Percentiles rank a stretch among this genome's conserved stretches.
Evolutionary conservation across 805 yeast genomes (phyloP).

Genomic region (Torulaspora gathmanii): DNA sequence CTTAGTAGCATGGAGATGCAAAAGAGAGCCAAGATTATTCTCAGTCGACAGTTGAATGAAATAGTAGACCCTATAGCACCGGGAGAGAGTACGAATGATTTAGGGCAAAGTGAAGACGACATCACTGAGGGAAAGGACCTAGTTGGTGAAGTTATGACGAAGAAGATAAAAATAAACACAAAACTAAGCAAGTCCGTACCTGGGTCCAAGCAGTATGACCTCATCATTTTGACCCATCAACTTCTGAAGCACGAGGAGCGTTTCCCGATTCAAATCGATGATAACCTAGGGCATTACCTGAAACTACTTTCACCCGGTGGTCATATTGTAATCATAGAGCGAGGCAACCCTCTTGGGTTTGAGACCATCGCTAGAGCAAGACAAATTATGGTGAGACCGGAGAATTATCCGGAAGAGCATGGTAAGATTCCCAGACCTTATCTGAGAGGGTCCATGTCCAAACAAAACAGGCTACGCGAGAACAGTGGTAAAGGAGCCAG

Average conservation of each 20-base stretch:
- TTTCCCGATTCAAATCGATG: conserved; percentile 73
- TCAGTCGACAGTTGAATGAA: conserved; percentile 65
- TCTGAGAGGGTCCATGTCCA: conserved; percentile 44
- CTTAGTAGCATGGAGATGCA: conserved; percentile 72
- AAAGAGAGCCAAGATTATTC: conserved; percentile 67
- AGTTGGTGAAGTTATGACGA: conserved; percentile 53
- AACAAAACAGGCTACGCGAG: conserved; percentile 17
- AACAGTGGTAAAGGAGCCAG: neutral
- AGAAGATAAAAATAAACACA: conserved; percentile 50
- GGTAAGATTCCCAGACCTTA: conserved; percentile 71
- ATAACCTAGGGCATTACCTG: conserved; percentile 54
- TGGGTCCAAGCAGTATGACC: conserved; percentile 54
- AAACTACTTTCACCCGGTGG: conserved; percentile 72
- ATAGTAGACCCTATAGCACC: conserved; percentile 19
- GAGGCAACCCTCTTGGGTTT: conserved; percentile 87
- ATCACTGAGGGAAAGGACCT: conserved; percentile 34
- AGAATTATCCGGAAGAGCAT: conserved; percentile 47
- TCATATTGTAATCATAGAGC: conserved; percentile 69
- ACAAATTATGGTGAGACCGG: conserved; percentile 86
- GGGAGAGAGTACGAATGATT: conserved; percentile 9
- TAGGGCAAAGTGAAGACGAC: conserved; percentile 21
- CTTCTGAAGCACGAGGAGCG: conserved; percentile 53
- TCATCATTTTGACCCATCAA: conserved; percentile 80
- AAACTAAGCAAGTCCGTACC: conserved; percentile 53
- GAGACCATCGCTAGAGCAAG: conserved; percentile 87